Conservation (phyloP, 2,329 filamentous ascomycete species). For the Polytolypa hystricis region DNA sequence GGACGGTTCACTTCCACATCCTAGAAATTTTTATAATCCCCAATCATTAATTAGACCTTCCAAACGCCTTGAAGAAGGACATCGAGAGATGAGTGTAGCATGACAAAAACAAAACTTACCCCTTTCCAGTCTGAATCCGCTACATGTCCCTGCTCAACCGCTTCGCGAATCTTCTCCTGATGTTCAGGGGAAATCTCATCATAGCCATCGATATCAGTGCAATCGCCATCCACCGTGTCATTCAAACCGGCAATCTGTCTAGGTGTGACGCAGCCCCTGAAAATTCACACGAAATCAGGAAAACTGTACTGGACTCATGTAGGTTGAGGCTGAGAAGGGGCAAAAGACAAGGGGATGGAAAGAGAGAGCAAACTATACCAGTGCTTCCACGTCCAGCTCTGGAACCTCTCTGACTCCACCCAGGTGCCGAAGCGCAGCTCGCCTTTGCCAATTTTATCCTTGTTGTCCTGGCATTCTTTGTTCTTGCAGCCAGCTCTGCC, state of each 20-base stretch:
- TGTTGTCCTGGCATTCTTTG: slow-evolving; percentile 58
- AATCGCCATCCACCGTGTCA: slow-evolving; percentile 38
- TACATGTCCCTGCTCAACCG: slow-evolving; percentile 67
- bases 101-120: slow-evolving; percentile 44
- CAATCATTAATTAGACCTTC: background rate
- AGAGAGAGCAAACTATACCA: slow-evolving; percentile 48
- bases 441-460: slow-evolving; percentile 64
- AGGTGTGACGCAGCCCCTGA: slow-evolving; percentile 81
- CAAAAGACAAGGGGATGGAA: background rate
- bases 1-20: slow-evolving; percentile 63
- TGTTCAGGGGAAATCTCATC: slow-evolving; percentile 61
- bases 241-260: slow-evolving; percentile 56
- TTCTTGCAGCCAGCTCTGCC: slow-evolving; percentile 66
- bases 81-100: background rate
- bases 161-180: slow-evolving; percentile 62
- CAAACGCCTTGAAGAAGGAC: too few relatives aligned
- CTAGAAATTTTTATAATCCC: slow-evolving; percentile 36
- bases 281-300: slow-evolving; percentile 1
- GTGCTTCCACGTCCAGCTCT: slow-evolving; percentile 69
- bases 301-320: too few relatives aligned
- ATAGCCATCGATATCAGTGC: slow-evolving; percentile 66
- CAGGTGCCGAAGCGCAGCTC: slow-evolving; percentile 66
- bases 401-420: slow-evolving; percentile 51
- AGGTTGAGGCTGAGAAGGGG: too few relatives aligned
- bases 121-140: slow-evolving; percentile 80